Evolutionary conservation across 768 basidiomycete genomes (phyloP).

Genomic region (Grammothele lineata): DNA sequence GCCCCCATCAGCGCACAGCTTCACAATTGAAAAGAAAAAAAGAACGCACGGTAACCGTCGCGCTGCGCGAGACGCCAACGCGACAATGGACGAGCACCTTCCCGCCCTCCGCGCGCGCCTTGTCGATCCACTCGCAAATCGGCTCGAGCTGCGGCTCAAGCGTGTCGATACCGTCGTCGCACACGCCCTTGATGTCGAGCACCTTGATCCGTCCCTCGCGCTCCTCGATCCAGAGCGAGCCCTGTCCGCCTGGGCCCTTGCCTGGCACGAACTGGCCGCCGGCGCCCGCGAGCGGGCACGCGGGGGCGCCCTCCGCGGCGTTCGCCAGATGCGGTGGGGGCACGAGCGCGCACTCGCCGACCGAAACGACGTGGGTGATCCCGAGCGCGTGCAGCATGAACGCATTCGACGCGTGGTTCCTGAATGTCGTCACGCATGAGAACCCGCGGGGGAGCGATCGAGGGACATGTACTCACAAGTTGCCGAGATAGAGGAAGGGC

Average conservation of each 20-base stretch:
- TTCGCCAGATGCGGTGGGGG: slow-evolving; percentile 56
- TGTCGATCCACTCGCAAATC: slow-evolving; percentile 92
- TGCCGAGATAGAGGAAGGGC: slow-evolving; percentile 92
- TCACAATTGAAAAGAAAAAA: neutral
- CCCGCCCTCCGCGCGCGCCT: slow-evolving; percentile 76
- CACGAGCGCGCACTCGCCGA: slow-evolving; percentile 89
- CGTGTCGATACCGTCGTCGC: slow-evolving; percentile 96
- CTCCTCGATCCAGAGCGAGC: slow-evolving; percentile 86
- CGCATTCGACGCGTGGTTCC: slow-evolving; percentile 91
- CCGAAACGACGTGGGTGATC: slow-evolving; percentile 95
- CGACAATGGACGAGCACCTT: slow-evolving; percentile 94
- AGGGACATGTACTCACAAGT: slow-evolving; percentile 59
- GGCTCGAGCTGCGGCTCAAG: slow-evolving; percentile 84
- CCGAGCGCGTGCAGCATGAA: slow-evolving; percentile 95
- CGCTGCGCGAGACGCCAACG: slow-evolving; percentile 97
- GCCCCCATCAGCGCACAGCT: neutral
- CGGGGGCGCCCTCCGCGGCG: slow-evolving; percentile 2
- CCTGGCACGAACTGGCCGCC: slow-evolving; percentile 37
- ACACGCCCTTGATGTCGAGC: slow-evolving; percentile 86
- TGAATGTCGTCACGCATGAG: slow-evolving; percentile 25
- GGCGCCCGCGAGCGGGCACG: slow-evolving; percentile 13
- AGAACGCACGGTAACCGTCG: slow-evolving; percentile 77
- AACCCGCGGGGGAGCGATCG: slow-evolving; percentile 5
- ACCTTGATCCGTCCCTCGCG: slow-evolving; percentile 87
- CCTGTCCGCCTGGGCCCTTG: slow-evolving; percentile 47